A percentile compares a stretch with the other conserved stretches of the same genome.
These are phyloP conservation scores for Rhododendron williamsianum DNA, from an alignment of 148 eudicot species.

Conservation along the genomic window DNA sequence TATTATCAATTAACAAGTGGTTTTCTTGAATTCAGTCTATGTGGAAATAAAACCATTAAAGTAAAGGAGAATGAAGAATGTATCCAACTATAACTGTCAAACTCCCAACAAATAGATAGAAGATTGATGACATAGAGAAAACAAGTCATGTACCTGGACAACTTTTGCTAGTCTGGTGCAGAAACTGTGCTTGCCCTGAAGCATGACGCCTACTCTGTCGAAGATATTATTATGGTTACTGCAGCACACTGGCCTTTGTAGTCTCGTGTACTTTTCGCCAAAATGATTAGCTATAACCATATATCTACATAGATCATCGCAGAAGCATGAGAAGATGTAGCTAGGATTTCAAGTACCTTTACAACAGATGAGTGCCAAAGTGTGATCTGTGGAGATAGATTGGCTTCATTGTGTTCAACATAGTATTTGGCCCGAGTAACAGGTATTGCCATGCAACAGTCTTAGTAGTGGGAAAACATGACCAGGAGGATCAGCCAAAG, in stretches of 20 bases:
- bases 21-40: neutral
- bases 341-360: neutral
- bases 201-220: constrained; percentile 63
- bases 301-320: constrained; percentile 26
- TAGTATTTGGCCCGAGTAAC: neutral
- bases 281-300: constrained; percentile 42
- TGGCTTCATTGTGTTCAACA: neutral
- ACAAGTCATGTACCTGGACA: constrained; percentile 38
- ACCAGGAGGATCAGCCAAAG: too few relatives aligned
- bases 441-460: neutral
- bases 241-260: constrained; percentile 30
- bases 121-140: neutral
- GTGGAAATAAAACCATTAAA: neutral
- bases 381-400: neutral
- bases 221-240: constrained; percentile 37
- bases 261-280: constrained; percentile 20
- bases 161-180: constrained; percentile 53
- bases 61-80: neutral
- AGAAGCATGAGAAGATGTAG: constrained; percentile 8
- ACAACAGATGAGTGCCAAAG: neutral
- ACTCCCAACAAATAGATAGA: neutral
- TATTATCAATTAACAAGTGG: neutral
- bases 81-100: neutral
- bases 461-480: neutral
- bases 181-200: constrained; percentile 65